Evolutionary conservation across 2,329 filamentous ascomycete species (phyloP).

Genomic region (Pyrenochaeta sp.): DNA sequence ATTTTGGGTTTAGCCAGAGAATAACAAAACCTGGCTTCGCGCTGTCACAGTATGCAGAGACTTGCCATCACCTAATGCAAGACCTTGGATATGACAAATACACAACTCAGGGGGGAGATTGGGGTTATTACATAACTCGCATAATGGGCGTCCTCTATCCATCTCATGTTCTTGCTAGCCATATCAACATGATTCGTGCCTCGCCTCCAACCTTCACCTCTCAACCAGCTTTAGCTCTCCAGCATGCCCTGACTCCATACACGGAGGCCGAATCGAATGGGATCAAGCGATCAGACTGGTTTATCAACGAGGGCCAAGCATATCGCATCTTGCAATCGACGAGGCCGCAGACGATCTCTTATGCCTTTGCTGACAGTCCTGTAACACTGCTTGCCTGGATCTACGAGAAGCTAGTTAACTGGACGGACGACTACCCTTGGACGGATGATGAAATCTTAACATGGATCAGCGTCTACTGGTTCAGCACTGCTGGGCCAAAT

Average conservation of each 20-base stretch:
- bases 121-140: conserved; percentile 73
- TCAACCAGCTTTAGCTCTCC: conserved; percentile 66
- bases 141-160: conserved; percentile 68
- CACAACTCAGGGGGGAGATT: conserved; percentile 71
- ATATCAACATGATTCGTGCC: conserved; percentile 68
- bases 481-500: conserved; percentile 73
- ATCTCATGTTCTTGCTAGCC: conserved; percentile 64
- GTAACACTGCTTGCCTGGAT: conserved; percentile 79
- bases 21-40: conserved; percentile 65
- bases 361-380: conserved; percentile 73
- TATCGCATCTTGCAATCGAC: conserved; percentile 71
- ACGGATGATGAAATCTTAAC: conserved; percentile 78
- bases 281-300: conserved; percentile 65
- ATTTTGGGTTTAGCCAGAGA: conserved; percentile 63
- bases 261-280: conserved; percentile 61
- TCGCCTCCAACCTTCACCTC: conserved; percentile 48
- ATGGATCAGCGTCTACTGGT: conserved; percentile 78
- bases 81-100: conserved; percentile 70
- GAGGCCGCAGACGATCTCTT: conserved; percentile 76
- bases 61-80: conserved; percentile 73
- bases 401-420: conserved; percentile 81
- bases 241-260: conserved; percentile 65
- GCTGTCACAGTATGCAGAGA: conserved; percentile 69
- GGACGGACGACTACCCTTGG: conserved; percentile 77
- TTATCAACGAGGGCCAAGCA: conserved; percentile 63